A percentile compares a stretch with the other conserved stretches of the same genome.
Evolutionary conservation across 768 basidiomycete genomes (phyloP).

Genomic region (Boletus sp.): DNA sequence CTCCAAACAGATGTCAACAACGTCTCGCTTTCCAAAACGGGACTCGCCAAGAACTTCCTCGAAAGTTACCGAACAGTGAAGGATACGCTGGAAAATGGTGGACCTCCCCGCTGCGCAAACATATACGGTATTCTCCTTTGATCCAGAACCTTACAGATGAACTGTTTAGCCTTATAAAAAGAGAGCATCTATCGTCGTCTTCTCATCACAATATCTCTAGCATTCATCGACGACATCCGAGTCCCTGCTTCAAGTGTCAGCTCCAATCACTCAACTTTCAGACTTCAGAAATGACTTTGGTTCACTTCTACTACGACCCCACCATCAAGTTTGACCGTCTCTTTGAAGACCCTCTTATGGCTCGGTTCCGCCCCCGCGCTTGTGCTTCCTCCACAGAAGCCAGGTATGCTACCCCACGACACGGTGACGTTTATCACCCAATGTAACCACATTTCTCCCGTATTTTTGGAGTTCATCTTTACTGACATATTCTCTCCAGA

Average conservation of each 20-base stretch:
- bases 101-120: neutral
- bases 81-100: neutral
- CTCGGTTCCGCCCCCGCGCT: conserved; percentile 9
- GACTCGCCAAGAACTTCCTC: conserved; percentile 4
- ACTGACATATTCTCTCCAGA: conserved; percentile 16
- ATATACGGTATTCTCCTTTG: neutral
- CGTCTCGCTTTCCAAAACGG: neutral
- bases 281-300: neutral
- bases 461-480: too few species aligned
- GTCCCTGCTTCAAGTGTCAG: neutral
- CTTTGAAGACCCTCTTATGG: conserved; percentile 22
- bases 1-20: conserved; percentile 9
- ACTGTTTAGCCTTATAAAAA: conserved; percentile 5
- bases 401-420: neutral
- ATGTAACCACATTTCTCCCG: conserved; percentile 10
- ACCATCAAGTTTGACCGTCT: conserved; percentile 5
- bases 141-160: conserved; percentile 8
- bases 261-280: neutral
- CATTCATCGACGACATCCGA: neutral
- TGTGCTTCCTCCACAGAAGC: neutral
- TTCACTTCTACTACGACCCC: conserved; percentile 5
- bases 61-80: conserved; percentile 6
- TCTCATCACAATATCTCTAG: neutral
- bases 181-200: neutral
- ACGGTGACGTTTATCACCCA: conserved; percentile 11